Evolutionary conservation across 2,329 filamentous ascomycete genomes (phyloP), one percentile per base, ranked within the genome.

Genomic region (Neopestalotiopsis sp.): DNA sequence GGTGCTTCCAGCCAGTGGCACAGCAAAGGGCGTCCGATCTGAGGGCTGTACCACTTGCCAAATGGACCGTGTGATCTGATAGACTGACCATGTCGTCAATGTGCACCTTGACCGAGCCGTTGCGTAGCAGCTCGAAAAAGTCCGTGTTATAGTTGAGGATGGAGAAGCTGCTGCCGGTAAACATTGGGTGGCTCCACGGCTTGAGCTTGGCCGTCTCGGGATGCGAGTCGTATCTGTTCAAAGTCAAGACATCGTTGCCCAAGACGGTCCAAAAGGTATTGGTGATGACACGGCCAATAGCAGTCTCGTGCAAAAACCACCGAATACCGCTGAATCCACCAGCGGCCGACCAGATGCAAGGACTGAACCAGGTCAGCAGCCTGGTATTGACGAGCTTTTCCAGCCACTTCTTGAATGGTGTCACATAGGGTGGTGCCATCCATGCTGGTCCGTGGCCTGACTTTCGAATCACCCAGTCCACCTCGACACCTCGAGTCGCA

Each of bases 331-430:
- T 81, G 71, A 86, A 91, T 1, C 90, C 91, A 74, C 90, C 90
- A 1, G 85, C 86, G 1, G 84, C 82, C 4, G 90, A 91, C 90
- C 91, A 95, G 14, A 92, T 86, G 75, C 92, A 94, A 0, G 93
- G 92, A 65, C 88, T 90, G 78, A 95, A 89, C 89, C 91, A 94
- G 1, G 89, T 92, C 66, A 94, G 80, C 71, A 92, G 85, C 0
- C 92, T 89, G 0, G 88, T 91, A 40, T 85, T 82, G 83, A 66
- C 12, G 32, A 89, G 80, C 71, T 84, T 81, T 74, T 89, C 87
- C 1, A 87, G 77, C 81, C 83, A 83, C 14, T 80, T 78, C 73
- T 83, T 84, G 34, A 88, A 76, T 2, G 85, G 86, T 10, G 85
- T 87, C 20, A 88, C 82, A 65, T 83, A 83, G 1, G 84, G 79